Evolutionary conservation across 305 asterid species (phyloP).

Genomic region (Stenogyne calaminthoides): DNA sequence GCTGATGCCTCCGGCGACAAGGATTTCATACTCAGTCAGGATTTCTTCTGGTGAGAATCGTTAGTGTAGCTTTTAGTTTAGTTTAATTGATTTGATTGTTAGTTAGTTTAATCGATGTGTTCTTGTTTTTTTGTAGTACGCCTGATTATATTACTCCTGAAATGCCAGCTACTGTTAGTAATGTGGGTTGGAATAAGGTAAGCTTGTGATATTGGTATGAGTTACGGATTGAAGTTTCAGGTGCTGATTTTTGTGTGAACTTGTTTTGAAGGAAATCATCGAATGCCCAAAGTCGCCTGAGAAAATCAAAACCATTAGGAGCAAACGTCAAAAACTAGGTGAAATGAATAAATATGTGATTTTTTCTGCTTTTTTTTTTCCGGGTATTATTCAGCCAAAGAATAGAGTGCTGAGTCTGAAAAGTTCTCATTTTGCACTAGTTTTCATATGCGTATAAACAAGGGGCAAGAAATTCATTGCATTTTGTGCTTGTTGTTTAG

Average conservation of each 20-base stretch:
- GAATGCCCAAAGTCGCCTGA: slow-evolving; percentile 80
- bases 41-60: slow-evolving; percentile 74
- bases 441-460: background rate
- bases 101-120: slow-evolving; percentile 4
- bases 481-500: background rate
- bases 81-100: background rate
- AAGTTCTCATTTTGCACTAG: background rate
- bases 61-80: background rate
- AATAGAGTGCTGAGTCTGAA: background rate
- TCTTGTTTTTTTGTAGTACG: slow-evolving; percentile 48
- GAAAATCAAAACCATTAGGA: slow-evolving; percentile 48
- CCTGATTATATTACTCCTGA: slow-evolving; percentile 95
- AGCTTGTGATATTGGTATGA: slow-evolving; percentile 6
- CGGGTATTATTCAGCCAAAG: background rate
- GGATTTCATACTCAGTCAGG: slow-evolving; percentile 90
- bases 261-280: slow-evolving; percentile 50
- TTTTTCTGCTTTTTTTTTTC: background rate
- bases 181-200: slow-evolving; percentile 54
- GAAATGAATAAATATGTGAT: background rate
- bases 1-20: slow-evolving; percentile 47
- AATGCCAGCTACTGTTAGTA: slow-evolving; percentile 45
- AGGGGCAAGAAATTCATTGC: background rate
- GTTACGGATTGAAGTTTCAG: slow-evolving; percentile 5
- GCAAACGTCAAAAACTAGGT: slow-evolving; percentile 73
- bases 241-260: slow-evolving; percentile 11